Evolutionary conservation across 169 alveolate genomes (phyloP), one percentile per base, ranked within the genome.

Genomic region (Theileria equi): DNA sequence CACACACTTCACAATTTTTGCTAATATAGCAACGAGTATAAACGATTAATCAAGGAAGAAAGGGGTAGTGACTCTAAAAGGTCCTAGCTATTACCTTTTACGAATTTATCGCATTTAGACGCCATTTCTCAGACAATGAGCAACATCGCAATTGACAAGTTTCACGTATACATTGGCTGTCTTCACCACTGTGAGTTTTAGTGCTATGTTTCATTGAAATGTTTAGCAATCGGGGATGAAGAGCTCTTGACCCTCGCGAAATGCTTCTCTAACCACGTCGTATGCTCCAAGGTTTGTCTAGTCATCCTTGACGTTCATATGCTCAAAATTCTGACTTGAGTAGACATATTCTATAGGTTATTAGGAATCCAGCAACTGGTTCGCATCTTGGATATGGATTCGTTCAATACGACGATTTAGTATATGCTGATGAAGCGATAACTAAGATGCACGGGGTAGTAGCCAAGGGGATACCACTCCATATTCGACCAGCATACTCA

Each of bases 341-440:
- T 52, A 38, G 19, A 13, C 45, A 3, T 34, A 44, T 58, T 21
- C 29, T 58, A 25, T 21, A 63, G 74, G 10, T 63, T 13, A 43
- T 77, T 43, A 19, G 81, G 17, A 67, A 61, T 25, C 81, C 57
- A 10, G 40, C 79, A 1, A 47, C 86, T 6, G 71, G 41, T 2
- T 23, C 86, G 32, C 80, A 67, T 54, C 68, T 66, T 16, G 86
- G 86, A 17, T 77, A 77, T 40, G 86, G 86, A 23, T 77, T 77
- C 32, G 76, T 77, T 6, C 80, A 77, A 43, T 77, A 77, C 16
- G 58, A 60, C 2, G 81, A 65, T 47, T 41, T 47, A 13, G 36
- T 65, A 19, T 43, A 66, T 21, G 71, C 86, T 23, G 81, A 66
- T 32, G 81, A 65, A 58, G 86, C 86, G 8, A 58, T 66, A 19